A percentile compares a stretch with the other conserved stretches of the same genome.
Conservation (phyloP, 331 rosid species). For the Malus hybrid region DNA sequence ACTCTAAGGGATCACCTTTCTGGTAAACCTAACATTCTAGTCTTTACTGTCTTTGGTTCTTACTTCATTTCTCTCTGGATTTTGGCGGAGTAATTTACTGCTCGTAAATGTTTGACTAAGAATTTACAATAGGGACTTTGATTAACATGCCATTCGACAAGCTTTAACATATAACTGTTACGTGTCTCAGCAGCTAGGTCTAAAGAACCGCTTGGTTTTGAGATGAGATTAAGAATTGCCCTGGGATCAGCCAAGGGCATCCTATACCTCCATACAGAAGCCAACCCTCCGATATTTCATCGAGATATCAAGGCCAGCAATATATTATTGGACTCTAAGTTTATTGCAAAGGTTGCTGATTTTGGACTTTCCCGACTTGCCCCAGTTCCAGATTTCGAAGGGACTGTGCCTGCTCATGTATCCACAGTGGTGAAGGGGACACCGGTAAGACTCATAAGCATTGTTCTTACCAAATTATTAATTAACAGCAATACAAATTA, state of each 20-base stretch:
- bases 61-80: not conserved
- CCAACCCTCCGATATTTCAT: constrained; percentile 95
- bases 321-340: constrained; percentile 70
- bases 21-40: constrained; percentile 35
- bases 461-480: not conserved
- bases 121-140: not conserved
- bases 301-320: constrained; percentile 95
- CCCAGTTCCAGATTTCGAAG: constrained; percentile 79
- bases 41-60: constrained; percentile 4
- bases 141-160: not conserved
- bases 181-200: constrained; percentile 36
- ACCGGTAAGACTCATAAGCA: constrained; percentile 50
- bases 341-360: constrained; percentile 78
- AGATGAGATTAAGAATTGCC: constrained; percentile 67
- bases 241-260: constrained; percentile 88
- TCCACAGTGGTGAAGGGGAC: constrained; percentile 97
- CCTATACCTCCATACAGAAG: constrained; percentile 80
- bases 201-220: constrained; percentile 53
- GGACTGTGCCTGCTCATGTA: constrained; percentile 64
- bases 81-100: not conserved
- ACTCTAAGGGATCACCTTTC: constrained; percentile 89
- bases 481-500: not conserved
- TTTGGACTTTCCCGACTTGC: constrained; percentile 98
- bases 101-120: not conserved
- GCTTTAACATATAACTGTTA: not conserved